Evolutionary conservation across 768 basidiomycete genomes (phyloP).

Genomic region (Amanita rimosa): DNA sequence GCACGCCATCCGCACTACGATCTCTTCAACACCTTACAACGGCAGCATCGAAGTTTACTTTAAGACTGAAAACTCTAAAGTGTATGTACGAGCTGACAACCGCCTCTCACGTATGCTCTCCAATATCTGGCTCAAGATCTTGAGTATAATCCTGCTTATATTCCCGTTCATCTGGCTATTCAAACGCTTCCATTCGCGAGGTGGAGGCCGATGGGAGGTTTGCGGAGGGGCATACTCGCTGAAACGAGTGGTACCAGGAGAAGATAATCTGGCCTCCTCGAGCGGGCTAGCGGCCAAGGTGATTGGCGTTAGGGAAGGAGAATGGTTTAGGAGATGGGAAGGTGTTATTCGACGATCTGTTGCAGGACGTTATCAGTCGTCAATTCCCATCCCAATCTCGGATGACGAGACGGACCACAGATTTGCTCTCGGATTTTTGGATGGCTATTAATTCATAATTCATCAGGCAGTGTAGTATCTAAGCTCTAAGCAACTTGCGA

Average conservation of each 20-base stretch:
- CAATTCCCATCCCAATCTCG: constrained; percentile 13
- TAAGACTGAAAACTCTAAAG: constrained; percentile 28
- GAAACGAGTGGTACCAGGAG: constrained; percentile 33
- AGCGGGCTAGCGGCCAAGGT: constrained; percentile 18
- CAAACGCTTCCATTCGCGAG: constrained; percentile 50
- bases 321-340: constrained; percentile 78
- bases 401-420: neutral
- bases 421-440: neutral
- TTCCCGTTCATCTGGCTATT: constrained; percentile 80
- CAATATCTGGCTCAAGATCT: constrained; percentile 58
- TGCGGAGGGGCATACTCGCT: constrained; percentile 71
- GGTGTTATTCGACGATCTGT: constrained; percentile 54
- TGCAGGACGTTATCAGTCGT: constrained; percentile 28
- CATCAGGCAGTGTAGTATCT: neutral
- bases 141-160: constrained; percentile 58
- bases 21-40: constrained; percentile 30
- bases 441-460: constrained; percentile 1
- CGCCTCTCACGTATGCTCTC: constrained; percentile 55
- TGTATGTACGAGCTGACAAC: constrained; percentile 63
- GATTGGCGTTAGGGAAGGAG: constrained; percentile 56
- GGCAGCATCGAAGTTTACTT: constrained; percentile 41
- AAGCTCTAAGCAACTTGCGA: neutral
- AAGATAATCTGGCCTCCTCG: constrained; percentile 7
- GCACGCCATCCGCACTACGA: constrained; percentile 28
- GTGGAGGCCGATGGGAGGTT: constrained; percentile 69